Evolutionary conservation across 345 rosid species (phyloP), one percentile per base, ranked within the genome.

Genomic region (Sonneratia alba): DNA sequence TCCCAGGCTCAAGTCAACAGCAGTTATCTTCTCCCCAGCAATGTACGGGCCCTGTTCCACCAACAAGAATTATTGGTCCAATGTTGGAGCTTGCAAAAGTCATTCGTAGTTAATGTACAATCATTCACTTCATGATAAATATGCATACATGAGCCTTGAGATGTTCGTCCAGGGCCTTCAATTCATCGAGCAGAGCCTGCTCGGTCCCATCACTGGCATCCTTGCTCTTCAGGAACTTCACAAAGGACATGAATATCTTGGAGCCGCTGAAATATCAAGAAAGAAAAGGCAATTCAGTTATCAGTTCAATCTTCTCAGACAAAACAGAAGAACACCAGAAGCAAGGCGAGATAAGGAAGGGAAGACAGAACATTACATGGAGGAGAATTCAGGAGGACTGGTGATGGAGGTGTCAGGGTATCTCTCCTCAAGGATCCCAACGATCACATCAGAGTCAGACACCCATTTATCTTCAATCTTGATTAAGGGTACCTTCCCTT

Each of bases 391-490:
- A 62, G 90, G 76, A 72, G 97, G 95, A 43, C 91, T 77, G 55
- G 75, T 79, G n/a, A 91, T 90, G 56, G 97, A 73, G 43, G 88
- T 92, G 48, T 86, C 89, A 21, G 96, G 98, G 66, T 79, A 85
- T 74, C 88, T 96, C 83, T 92, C 91, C 72, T 96, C 97, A 53
- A 96, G 74, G 42, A 92, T 78, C 37, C 83, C 86, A 74, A 85
- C 94, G 74, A 92, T 87, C 70, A 90, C 85, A 77, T 92, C 97
- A 47, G 99, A 92, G 70, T 92, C 98, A 72, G 91, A 1, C 59
- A 91, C 88, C 97, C 96, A 96, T 73, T 89, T 88, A 74, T 81
- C 88, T 77, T 92, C 91, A 63, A 88, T 70, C 83, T 92, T 91
- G 68, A 74, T 78, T 69, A 89, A 84, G 15, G 98, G 99, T 72